A percentile compares a stretch with the other conserved stretches of the same genome.
These are phyloP conservation scores for Imleria badia DNA, from an alignment of 768 basidiomycete species.

Conservation along the genomic window DNA sequence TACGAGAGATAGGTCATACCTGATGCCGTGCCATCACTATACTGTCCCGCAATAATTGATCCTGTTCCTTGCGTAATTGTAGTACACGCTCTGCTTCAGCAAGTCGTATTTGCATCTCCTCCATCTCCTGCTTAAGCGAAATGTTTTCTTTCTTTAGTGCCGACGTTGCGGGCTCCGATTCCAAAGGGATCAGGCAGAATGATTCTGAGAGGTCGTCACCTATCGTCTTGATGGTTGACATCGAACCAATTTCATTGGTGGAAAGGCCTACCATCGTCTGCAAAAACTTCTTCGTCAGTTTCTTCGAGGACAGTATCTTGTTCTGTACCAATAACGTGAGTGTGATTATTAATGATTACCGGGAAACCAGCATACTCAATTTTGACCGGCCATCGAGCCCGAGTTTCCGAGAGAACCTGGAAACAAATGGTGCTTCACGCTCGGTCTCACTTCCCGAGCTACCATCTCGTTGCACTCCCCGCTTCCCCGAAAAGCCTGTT, in stretches of 20 bases:
- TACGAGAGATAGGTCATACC: slow-evolving; percentile 40
- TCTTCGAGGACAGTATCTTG: slow-evolving; percentile 36
- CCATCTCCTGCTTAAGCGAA: slow-evolving; percentile 59
- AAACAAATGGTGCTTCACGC: slow-evolving; percentile 60
- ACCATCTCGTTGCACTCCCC: slow-evolving; percentile 43
- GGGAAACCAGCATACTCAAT: slow-evolving; percentile 17
- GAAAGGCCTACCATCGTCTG: slow-evolving; percentile 55
- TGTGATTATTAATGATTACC: not conserved
- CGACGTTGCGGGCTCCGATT: slow-evolving; percentile 48
- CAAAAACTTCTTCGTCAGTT: slow-evolving; percentile 59
- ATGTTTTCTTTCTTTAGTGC: slow-evolving; percentile 67
- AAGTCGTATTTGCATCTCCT: slow-evolving; percentile 55
- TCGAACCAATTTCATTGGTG: not conserved
- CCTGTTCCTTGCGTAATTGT: slow-evolving; percentile 74
- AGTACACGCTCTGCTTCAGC: slow-evolving; percentile 61
- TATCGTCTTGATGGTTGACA: slow-evolving; percentile 20
- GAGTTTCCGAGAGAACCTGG: slow-evolving; percentile 50
- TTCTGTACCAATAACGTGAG: slow-evolving; percentile 21
- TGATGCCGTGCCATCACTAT: slow-evolving; percentile 69
- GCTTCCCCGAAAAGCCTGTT: slow-evolving; percentile 22
- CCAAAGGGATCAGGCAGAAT: slow-evolving; percentile 71
- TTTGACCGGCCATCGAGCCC: slow-evolving; percentile 25
- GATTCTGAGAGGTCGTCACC: slow-evolving; percentile 77
- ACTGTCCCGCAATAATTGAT: slow-evolving; percentile 75
- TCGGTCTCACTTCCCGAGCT: slow-evolving; percentile 68